Evolutionary conservation across 371 early-diverging fungal species (phyloP).

Genomic region (Blastocladiella emersonii): DNA sequence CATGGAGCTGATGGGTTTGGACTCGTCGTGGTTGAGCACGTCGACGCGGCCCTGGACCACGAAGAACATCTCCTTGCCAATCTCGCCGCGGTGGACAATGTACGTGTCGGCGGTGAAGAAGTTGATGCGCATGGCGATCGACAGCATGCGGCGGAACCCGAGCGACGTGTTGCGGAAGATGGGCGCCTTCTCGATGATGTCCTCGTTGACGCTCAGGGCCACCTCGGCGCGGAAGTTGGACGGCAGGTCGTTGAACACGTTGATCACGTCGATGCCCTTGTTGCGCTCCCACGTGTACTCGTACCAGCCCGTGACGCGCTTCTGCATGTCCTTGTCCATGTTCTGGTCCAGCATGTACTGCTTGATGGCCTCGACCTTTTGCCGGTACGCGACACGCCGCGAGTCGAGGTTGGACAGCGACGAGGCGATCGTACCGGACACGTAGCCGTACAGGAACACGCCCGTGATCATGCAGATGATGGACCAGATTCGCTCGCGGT

Average conservation of each 20-base stretch:
- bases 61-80: conserved; percentile 30
- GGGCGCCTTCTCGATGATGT: conserved; percentile 28
- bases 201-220: conserved; percentile 25
- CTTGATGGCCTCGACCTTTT: conserved; percentile 29
- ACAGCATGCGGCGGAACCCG: conserved; percentile 26
- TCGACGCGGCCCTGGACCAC: conserved; percentile 33
- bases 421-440: conserved; percentile 32
- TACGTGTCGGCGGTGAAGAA: conserved; percentile 30
- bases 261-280: conserved; percentile 28
- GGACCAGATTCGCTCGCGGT: conserved; percentile 22
- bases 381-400: conserved; percentile 28
- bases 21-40: conserved; percentile 19
- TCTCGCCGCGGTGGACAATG: conserved; percentile 24
- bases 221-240: conserved; percentile 28
- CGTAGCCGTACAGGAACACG: conserved; percentile 29
- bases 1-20: conserved; percentile 19
- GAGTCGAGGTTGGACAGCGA: conserved; percentile 33
- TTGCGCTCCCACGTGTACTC: conserved; percentile 35
- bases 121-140: conserved; percentile 26
- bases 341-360: conserved; percentile 29
- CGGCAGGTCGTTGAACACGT: conserved; percentile 32
- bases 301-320: conserved; percentile 27
- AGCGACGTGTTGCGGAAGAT: conserved; percentile 24
- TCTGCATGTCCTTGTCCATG: conserved; percentile 29
- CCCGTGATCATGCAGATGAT: conserved; percentile 22